Percentiles rank a stretch among this genome's conserved stretches.
These are phyloP conservation scores for Musa itinerans DNA, from an alignment of 176 grass and related monocot species.

Conservation along the genomic window DNA sequence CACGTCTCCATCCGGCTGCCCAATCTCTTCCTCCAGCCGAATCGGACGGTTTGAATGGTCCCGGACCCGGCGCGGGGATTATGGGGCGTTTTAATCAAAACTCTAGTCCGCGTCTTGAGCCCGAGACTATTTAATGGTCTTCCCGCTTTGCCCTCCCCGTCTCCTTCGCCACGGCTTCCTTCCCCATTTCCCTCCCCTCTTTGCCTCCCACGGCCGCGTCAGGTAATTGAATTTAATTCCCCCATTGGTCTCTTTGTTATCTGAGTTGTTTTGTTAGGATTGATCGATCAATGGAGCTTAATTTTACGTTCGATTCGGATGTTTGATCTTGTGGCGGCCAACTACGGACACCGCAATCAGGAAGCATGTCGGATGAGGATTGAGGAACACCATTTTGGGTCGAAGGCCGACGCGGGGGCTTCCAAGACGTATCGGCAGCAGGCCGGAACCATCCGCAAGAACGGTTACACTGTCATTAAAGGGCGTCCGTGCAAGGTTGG, in stretches of 20 bases:
- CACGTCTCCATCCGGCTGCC: no score
- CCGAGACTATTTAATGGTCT: not conserved
- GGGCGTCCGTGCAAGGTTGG: not conserved
- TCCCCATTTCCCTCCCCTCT: not conserved
- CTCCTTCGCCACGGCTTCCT: not conserved
- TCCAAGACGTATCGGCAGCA: not conserved
- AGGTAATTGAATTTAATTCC: not conserved
- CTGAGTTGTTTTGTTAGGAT: not conserved
- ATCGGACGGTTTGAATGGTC: no score
- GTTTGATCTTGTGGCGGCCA: no score
- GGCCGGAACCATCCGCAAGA: not conserved
- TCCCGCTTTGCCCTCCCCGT: not conserved
- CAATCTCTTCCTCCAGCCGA: no score
- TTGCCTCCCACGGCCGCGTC: not conserved
- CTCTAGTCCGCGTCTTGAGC: not conserved
- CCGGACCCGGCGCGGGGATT: no score
- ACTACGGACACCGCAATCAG: not conserved
- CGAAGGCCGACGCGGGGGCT: not conserved
- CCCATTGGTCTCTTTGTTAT: not conserved
- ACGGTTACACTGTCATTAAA: not conserved
- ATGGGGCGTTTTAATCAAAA: not conserved
- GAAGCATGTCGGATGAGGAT: not conserved
- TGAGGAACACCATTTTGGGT: no score
- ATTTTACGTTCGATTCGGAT: no score
- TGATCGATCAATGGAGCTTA: not conserved